Percentiles rank a stretch among this genome's conserved stretches.
Evolutionary conservation across 2,329 filamentous ascomycete species (phyloP).

Genomic region (Colletotrichum sojae): DNA sequence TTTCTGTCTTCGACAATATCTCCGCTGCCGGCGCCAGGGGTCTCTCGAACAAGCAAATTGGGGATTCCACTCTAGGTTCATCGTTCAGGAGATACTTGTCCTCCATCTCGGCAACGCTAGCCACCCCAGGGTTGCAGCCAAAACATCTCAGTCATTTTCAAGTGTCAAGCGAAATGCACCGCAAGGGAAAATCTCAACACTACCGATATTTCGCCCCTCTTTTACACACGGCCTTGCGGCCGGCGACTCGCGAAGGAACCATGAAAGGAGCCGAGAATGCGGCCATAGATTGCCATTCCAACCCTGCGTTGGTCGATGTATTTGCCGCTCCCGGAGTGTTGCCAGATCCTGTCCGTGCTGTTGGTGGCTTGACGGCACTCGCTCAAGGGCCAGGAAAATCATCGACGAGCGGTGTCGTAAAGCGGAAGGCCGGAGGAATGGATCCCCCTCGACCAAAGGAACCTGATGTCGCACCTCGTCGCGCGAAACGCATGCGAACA

Average conservation of each 20-base stretch:
- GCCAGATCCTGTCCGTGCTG: slow-evolving; percentile 11
- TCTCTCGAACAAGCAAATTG: slow-evolving; percentile 51
- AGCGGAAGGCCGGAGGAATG: slow-evolving; percentile 27
- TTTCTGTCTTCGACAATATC: slow-evolving; percentile 52
- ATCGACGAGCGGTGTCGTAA: slow-evolving; percentile 8
- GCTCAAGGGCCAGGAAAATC: slow-evolving; percentile 27
- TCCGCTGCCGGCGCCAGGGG: slow-evolving; percentile 48
- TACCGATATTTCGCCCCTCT: slow-evolving; percentile 31
- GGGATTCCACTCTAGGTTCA: slow-evolving; percentile 48
- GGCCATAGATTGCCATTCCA: too few relatives aligned
- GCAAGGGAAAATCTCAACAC: slow-evolving; percentile 39
- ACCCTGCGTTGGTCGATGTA: not conserved
- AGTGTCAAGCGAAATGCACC: slow-evolving; percentile 38
- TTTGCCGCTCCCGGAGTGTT: slow-evolving; percentile 1
- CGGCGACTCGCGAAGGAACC: not conserved
- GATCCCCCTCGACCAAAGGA: not conserved
- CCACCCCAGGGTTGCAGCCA: slow-evolving; percentile 41
- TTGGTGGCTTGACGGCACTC: slow-evolving; percentile 25
- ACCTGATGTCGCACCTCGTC: not conserved
- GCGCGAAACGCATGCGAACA: slow-evolving; percentile 16
- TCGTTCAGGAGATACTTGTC: slow-evolving; percentile 51
- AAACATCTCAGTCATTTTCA: slow-evolving; percentile 37
- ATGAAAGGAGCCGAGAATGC: not conserved
- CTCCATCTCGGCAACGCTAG: slow-evolving; percentile 50
- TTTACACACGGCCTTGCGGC: not conserved